Base-by-base conservation (phyloP, 352 stramenopile genomes). In the Thalassiosira ordinaria region DNA sequence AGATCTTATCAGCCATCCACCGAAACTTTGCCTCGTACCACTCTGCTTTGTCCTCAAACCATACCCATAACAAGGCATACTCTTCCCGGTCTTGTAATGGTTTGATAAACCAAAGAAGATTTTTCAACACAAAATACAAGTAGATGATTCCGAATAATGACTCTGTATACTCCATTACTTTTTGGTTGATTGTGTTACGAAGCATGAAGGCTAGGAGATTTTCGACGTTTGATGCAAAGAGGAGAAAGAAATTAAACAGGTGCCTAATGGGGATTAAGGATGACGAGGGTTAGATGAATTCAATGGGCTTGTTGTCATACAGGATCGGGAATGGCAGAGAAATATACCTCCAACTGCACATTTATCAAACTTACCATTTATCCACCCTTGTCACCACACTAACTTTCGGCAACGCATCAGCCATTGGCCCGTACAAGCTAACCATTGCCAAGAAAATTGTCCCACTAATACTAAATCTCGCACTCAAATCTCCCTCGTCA, bases 391-490 rank as follows among this genome's bases (percentile, higher is more conserved):
- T 81, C 1, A 81, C 73, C 22, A 81, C 73, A 14, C 51, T 69
- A 61, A 81, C 73, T 53, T 81, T 81, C 31, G 73, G 73, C n/a
- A 81, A 52, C 27, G 73, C 57, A 53, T 81, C 73, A 1, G 73
- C 73, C 73, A 81, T 81, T 4, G 73, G 73, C 33, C 73, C 73
- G 39, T 81, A 81, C 33, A 81, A 64, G 26, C 63, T 71, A 66
- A 81, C 73, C 59, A 81, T 74, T 14, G 73, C 73, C 63, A 81
- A 71, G 37, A 75, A 81, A 52, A 81, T 75, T 62, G 73, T 81
- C 39, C 73, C 73, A 31, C 63, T 75, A 27, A 81, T 69, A 33
- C 73, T 75, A 39, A 81, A 81, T 2, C 73, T 46, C 22, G 31
- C 64, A 39, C 53, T 64, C 35, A 81, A 68, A 57, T 70, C 73